These are phyloP conservation scores for Pneumocystis jirovecii DNA, from an alignment of 1,139 yeast genomes.

Conservation along the genomic window DNA sequence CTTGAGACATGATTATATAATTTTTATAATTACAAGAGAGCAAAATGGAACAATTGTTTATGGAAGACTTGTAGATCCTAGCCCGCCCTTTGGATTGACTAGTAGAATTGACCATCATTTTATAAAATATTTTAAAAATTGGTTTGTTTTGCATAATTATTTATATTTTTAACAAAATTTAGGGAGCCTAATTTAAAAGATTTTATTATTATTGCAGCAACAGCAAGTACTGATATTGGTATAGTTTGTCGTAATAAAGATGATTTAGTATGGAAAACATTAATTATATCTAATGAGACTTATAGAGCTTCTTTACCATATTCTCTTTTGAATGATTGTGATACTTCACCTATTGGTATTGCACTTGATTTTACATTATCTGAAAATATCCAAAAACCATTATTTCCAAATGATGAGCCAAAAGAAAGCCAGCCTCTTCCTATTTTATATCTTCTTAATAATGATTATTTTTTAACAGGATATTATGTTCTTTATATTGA, in stretches of 20 bases:
- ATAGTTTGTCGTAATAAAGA: conserved; percentile 1
- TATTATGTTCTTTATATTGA: conserved; percentile 4
- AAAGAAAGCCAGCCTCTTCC: conserved; percentile 2
- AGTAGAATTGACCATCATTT: background rate
- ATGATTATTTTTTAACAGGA: conserved; percentile 2
- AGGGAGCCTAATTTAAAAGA: conserved; percentile 1
- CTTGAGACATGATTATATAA: background rate
- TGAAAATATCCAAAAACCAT: conserved; percentile 2
- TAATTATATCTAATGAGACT: conserved; percentile 7
- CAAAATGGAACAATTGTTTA: background rate
- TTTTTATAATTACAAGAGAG: background rate
- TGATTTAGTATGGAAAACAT: conserved; percentile 2
- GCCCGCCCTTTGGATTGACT: conserved; percentile 1
- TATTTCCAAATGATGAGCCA: conserved; percentile 2
- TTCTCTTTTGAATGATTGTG: conserved; percentile 3
- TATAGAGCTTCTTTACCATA: conserved; percentile 6
- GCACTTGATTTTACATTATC: conserved; percentile 2
- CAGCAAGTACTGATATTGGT: conserved; percentile 7
- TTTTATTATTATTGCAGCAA: conserved; percentile 5
- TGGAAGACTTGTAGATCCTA: background rate
- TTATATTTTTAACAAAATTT: background rate
- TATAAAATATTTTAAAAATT: background rate
- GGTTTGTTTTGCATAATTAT: background rate
- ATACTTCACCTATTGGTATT: conserved; percentile 6
- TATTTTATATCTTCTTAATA: conserved; percentile 5